Conservation (phyloP, 2,329 filamentous ascomycete genomes). For the Chaetomiaceae sp. region DNA sequence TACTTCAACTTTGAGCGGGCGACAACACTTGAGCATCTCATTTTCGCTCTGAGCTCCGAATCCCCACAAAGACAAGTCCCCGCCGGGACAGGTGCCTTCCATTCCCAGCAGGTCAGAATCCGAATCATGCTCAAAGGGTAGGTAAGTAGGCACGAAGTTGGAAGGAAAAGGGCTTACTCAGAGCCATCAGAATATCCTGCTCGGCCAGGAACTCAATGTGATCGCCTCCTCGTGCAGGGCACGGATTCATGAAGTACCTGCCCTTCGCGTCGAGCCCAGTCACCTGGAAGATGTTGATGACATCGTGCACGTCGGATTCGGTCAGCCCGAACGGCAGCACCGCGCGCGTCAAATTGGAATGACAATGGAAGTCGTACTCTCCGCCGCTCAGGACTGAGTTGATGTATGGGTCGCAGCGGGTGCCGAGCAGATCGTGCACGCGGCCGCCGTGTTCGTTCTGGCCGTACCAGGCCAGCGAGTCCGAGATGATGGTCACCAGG, state of each 20-base stretch:
- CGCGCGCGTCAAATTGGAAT: slow-evolving; percentile 72
- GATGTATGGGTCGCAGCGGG: slow-evolving; percentile 79
- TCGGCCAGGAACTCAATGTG: slow-evolving; percentile 76
- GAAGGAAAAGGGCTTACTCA: slow-evolving; percentile 39
- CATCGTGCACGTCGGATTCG: slow-evolving; percentile 75
- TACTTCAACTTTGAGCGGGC: slow-evolving; percentile 69
- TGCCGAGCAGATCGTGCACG: slow-evolving; percentile 75
- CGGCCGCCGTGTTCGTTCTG: slow-evolving; percentile 57
- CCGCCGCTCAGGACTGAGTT: slow-evolving; percentile 65
- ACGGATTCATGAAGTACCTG: slow-evolving; percentile 68
- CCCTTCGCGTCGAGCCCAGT: slow-evolving; percentile 68
- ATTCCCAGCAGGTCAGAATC: slow-evolving; percentile 29
- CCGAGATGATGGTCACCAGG: slow-evolving; percentile 62
- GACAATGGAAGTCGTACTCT: slow-evolving; percentile 75
- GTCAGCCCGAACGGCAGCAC: slow-evolving; percentile 61
- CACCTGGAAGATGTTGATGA: slow-evolving; percentile 81
- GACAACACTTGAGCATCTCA: slow-evolving; percentile 64
- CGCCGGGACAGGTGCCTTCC: slow-evolving; percentile 66
- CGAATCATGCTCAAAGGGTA: no score
- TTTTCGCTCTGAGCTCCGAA: slow-evolving; percentile 63
- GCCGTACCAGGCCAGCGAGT: slow-evolving; percentile 59
- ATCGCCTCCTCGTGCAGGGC: slow-evolving; percentile 48
- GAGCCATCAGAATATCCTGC: slow-evolving; percentile 60
- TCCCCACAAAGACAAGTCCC: slow-evolving; percentile 75
- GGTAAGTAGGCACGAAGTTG: no score